Evolutionary conservation across 2,329 filamentous ascomycete genomes (phyloP), one percentile per base, ranked within the genome.

Genomic region (Diaporthe humulicola): DNA sequence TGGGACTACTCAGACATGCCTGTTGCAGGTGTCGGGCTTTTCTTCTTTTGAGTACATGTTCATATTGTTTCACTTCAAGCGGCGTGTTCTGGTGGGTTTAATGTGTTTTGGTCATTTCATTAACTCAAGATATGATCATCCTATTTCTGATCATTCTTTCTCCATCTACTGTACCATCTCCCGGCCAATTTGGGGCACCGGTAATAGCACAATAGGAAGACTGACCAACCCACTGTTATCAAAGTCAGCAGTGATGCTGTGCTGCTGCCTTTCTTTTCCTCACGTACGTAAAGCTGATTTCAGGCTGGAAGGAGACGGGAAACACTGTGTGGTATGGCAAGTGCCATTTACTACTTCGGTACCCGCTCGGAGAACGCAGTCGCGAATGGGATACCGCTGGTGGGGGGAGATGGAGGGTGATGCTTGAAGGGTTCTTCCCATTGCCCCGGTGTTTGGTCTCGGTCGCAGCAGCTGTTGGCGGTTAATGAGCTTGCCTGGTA

Each of bases 41-140:
- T 54, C 15, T 30, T 25, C 15, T 40, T 8, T 54, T 54, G 33
- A 25, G 48, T 40, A 69, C 9, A 54, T 69, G n/a, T 54, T 69
- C 64, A 54, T 69, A 54, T 40, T 54, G 28, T 17, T 30, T 30
- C 64, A 40, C 33, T 54, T 40, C 33, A 54, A 69, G 64, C 45
- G 25, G 64, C 48, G 45, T 22, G 17, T 28, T 54, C n/a, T 54
- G 64, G 33, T 52, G 48, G 19, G 17, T 14, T n/a, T 54, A 19
- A 54, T 19, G 15, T n/a, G 56, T 14, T 28, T 38, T 14, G 14
- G 22, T 54, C 64, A 33, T 28, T 48, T 40, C 48, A 30, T 30
- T 50, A 54, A 54, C 9, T 28, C 45, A n/a, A 40, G 33, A 54
- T 22, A 25, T 22, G 14, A 22, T 30, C 48, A n/a, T 36, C n/a